Percentiles rank a stretch among this genome's conserved stretches.
phyloP scores from a whole-genome alignment of 164 flowering plant species.

The Chimonanthus praecox region DNA sequence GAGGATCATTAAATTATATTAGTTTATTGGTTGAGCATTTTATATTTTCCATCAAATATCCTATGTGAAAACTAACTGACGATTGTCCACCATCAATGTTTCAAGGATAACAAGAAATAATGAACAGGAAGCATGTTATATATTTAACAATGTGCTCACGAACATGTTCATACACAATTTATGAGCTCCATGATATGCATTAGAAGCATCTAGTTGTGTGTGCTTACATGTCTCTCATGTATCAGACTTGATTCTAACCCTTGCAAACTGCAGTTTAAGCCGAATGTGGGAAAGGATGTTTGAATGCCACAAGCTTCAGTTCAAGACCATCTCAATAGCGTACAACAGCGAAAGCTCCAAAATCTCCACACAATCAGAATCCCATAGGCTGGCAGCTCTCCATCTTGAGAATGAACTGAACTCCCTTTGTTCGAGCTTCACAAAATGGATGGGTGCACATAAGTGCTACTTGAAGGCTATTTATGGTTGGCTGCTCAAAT shows the following conservation, averaged over 20 bases:
- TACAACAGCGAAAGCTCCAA: constrained; percentile 33
- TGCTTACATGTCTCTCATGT: no score
- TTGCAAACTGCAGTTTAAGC: constrained; percentile 44
- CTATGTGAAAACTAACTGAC: no score
- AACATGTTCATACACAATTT: no score
- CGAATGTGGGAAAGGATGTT: constrained; percentile 94
- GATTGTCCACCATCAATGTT: no score
- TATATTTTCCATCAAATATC: no score
- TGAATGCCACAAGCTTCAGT: constrained; percentile 74
- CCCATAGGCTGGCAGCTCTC: constrained; percentile 50
- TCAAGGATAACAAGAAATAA: no score
- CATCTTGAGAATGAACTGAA: constrained; percentile 50
- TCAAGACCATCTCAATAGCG: constrained; percentile 45
- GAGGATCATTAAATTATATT: no score
- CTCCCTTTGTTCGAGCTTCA: constrained; percentile 54
- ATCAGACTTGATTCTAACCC: background rate
- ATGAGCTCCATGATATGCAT: no score
- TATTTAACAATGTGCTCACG: no score
- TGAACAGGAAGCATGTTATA: no score
- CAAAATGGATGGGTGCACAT: constrained; percentile 70
- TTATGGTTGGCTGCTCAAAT: constrained; percentile 71
- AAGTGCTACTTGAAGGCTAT: constrained; percentile 65
- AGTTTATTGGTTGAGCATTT: no score
- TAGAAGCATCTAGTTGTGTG: no score
- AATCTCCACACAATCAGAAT: constrained; percentile 49